phyloP scores from a whole-genome alignment of 345 rosid genomes.

The Eucalyptus marginata region DNA sequence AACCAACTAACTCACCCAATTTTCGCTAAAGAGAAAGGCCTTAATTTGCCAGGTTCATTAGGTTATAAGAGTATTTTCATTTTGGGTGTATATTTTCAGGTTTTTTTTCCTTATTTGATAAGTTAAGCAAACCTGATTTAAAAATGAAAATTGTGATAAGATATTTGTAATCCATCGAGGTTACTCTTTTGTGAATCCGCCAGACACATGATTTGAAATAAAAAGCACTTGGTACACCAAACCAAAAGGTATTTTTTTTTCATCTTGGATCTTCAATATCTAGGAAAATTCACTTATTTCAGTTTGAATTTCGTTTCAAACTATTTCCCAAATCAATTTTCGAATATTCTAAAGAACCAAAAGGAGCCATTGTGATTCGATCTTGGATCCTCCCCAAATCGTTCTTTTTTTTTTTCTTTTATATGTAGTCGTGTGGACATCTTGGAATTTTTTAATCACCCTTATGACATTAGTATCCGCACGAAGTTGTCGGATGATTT shows the following conservation, averaged over 20 bases:
- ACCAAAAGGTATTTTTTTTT: neutral
- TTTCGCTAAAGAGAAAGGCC: neutral
- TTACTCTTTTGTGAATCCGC: neutral
- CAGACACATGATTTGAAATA: neutral
- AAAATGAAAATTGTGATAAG: neutral
- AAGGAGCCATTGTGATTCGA: neutral
- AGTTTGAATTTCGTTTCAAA: neutral
- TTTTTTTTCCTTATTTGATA: neutral
- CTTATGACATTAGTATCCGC: neutral
- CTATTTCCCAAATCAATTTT: neutral
- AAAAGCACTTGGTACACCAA: neutral
- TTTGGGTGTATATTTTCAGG: neutral
- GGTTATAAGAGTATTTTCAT: neutral
- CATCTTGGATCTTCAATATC: neutral
- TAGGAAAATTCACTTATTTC: neutral
- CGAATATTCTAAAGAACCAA: neutral
- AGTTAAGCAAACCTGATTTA: neutral
- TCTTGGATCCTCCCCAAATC: neutral
- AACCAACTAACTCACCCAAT: neutral
- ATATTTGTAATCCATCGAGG: accelerated
- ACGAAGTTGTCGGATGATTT: neutral
- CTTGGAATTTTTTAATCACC: neutral
- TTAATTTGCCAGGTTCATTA: neutral
- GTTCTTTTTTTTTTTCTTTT: neutral
- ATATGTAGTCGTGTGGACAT: neutral